Evolutionary conservation across 371 early-diverging fungal species (phyloP).

Genomic region (Mucor saturninus): DNA sequence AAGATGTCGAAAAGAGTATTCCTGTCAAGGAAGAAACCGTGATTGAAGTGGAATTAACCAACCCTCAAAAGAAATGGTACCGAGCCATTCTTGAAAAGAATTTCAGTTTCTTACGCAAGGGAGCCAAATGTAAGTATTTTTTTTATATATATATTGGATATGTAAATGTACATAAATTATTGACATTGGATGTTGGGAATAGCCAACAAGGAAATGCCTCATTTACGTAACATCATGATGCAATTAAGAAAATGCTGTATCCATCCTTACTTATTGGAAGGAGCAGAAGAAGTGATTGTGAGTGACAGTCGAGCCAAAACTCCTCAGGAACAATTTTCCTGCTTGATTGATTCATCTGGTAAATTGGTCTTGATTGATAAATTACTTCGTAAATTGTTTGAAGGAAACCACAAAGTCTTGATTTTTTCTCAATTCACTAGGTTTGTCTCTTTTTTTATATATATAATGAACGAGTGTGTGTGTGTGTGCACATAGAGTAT

Average conservation of each 20-base stretch:
- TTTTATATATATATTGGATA: background rate
- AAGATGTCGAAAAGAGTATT: constrained; percentile 87
- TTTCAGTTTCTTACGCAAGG: constrained; percentile 76
- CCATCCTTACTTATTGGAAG: constrained; percentile 83
- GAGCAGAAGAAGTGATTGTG: constrained; percentile 87
- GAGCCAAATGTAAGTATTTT: constrained; percentile 52
- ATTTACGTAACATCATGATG: constrained; percentile 71
- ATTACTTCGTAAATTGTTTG: constrained; percentile 78
- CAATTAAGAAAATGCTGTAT: constrained; percentile 89
- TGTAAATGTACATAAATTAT: background rate
- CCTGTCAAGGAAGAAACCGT: constrained; percentile 91
- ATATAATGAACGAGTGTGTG: background rate
- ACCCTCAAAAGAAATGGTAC: constrained; percentile 86
- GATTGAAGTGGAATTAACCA: constrained; percentile 86
- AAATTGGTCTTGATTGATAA: constrained; percentile 91
- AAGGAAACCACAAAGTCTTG: constrained; percentile 88
- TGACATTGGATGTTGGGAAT: background rate
- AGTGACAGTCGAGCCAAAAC: constrained; percentile 62
- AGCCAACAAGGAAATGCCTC: constrained; percentile 66
- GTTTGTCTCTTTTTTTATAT: constrained; percentile 1
- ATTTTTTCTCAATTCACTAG: constrained; percentile 96
- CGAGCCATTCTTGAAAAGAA: constrained; percentile 92
- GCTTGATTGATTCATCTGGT: constrained; percentile 85
- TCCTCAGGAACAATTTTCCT: constrained; percentile 72
- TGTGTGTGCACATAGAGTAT: background rate